Base-by-base conservation (phyloP, 1,139 yeast species). In the Sugiyamaella sp. region DNA sequence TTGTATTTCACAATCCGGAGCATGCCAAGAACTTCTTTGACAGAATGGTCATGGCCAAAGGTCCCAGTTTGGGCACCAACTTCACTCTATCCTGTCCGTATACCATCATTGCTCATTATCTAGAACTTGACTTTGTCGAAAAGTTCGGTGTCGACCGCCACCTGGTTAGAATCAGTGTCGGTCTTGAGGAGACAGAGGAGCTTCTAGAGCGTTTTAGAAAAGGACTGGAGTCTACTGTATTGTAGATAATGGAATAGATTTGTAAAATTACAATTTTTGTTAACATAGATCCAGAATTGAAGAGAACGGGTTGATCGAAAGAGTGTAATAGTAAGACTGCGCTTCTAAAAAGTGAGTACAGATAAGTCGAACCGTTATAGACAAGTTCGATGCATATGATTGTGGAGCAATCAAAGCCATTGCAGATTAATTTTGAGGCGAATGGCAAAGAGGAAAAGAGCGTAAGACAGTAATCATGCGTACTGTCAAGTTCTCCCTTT, bases 61-160 rank as follows among this genome's bases (percentile, higher is more conserved):
- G 98, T 2, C 98, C 98, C 2, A 87, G 96, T 16, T 77, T 93
- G 62, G 98, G 98, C 3, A 90, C 98, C 0, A 93, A 89, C 70
- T 89, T 90, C 73, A 89, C 98, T 0, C 76, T 91, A 63, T 91
- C 89, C 3, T 89, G 96, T 66, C 98, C 98, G 6, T 93, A 93
- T 70, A 81, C 97, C 2, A 80, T 93, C 46, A 77, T 93, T 57
- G 97, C 97, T 0, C 97, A 93, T 70, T 91, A 84, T 68, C 78
- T 75, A 48, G 98, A 91, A 68, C 73, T 90, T 56, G 95, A 89
- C 57, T 91, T 86, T 68, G 85, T 88, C 21, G 88, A 80, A 54
- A 75, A 84, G 63, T 90, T 89, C 84, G 97, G 96, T 2, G 90
- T 93, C 25, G 96, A 89, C 65, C 74, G 85, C 59, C 80, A 86